These are phyloP conservation scores for Ilex paraguariensis DNA, from an alignment of 305 asterid genomes.

Conservation along the genomic window DNA sequence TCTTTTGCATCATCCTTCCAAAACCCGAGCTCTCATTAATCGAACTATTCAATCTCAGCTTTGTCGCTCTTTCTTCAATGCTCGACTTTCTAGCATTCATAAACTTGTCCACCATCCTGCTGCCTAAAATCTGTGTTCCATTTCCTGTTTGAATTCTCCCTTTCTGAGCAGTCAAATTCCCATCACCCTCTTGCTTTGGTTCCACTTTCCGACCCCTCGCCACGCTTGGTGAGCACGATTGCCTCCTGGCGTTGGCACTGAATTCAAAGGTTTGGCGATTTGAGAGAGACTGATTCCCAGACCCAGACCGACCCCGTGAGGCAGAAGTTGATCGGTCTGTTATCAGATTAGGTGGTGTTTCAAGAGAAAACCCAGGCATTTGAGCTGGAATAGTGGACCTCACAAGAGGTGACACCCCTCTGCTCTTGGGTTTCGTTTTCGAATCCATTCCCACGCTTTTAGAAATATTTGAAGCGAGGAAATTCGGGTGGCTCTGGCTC, in stretches of 20 bases:
- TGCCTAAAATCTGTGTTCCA: constrained; percentile 51
- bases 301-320: constrained; percentile 2
- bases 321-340: constrained; percentile 27
- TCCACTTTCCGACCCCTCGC: constrained; percentile 40
- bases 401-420: constrained; percentile 39
- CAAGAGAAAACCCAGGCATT: constrained; percentile 23
- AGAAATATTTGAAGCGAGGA: constrained; percentile 30
- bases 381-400: constrained; percentile 24
- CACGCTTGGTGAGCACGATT: constrained; percentile 56
- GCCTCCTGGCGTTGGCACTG: constrained; percentile 18
- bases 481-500: constrained; percentile 4
- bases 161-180: neutral
- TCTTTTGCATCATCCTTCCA: constrained; percentile 53
- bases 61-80: constrained; percentile 27
- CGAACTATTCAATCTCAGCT: constrained; percentile 34
- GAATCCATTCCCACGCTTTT: constrained; percentile 21
- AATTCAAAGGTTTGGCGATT: neutral
- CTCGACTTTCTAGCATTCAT: constrained; percentile 49
- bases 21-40: constrained; percentile 49
- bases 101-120: constrained; percentile 71
- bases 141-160: constrained; percentile 18
- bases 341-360: constrained; percentile 45
- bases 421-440: constrained; percentile 25
- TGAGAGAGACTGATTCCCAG: neutral
- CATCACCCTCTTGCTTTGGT: neutral